Base-by-base conservation (phyloP, 2,329 filamentous ascomycete genomes). In the Ascochyta lentis region DNA sequence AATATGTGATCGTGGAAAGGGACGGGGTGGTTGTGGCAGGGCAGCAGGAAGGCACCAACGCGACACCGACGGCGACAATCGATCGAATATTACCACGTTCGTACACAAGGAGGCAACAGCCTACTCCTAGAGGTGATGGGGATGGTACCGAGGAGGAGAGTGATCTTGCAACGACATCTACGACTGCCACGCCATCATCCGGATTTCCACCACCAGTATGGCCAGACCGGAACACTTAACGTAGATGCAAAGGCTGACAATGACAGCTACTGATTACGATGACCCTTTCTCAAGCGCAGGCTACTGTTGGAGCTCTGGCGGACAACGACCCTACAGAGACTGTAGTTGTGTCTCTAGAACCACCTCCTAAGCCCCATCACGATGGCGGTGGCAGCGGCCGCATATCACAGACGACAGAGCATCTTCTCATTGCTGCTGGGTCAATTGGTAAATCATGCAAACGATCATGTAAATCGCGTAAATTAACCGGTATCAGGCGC, bases 371-470 rank as follows among this genome's bases (percentile, higher is more conserved):
- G 24, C 54, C 59, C 46, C 55, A 48, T 24, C 46, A 56, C 31
- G 61, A 56, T 31, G 60, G 60, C 29, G 54, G 59, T n/a, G 60
- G 59, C 37, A 55, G 61, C 23, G 54, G 54, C 9, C 66, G 67
- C n/a, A 67, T 77, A 29, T 76, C 74, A 7, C 65, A 72, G 35
- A 69, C 70, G 7, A 76, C 74, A n/a, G 66, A 76, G 49, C 75
- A 77, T 49, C 51, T 75, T 55, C 69, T 77, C 27, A 77, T 77
- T 26, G 75, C 75, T 48, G 74, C 74, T 53, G 75, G 74, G 8
- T 76, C 75, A n/a, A 76, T 77, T 52, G 74, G 74, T 73, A 63
- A 15, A 64, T 35, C 13, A 15, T 7, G 24, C 15, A 19, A 46
- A 16, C 4, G 12, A 15, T 15, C 12, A 9, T 13, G 3, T 3